Evolutionary conservation across 805 yeast species (phyloP).

Genomic region (Metschnikowia amazonensis): DNA sequence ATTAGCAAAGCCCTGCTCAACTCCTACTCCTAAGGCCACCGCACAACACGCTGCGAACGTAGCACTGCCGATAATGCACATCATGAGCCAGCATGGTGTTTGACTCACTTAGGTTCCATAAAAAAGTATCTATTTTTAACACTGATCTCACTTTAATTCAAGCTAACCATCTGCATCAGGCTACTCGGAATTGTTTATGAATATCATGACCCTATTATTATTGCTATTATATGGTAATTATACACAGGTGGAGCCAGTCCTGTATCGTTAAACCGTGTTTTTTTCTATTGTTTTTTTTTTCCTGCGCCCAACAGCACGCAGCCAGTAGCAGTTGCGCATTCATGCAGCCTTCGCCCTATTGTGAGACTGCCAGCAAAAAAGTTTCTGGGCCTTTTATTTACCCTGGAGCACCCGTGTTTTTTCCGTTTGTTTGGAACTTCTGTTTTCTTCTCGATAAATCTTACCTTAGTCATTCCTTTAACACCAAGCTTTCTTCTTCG

Average conservation of each 20-base stretch:
- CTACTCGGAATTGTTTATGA: too few relatives aligned
- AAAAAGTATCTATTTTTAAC: too few relatives aligned
- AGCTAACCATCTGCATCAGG: too few relatives aligned
- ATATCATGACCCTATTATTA: not conserved
- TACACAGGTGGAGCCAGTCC: not conserved
- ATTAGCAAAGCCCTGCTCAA: too few relatives aligned
- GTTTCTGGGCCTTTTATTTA: constrained; percentile 3
- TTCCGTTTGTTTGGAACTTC: constrained; percentile 3
- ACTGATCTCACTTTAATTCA: too few relatives aligned
- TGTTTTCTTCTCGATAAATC: constrained; percentile 11
- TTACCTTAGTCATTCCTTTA: constrained; percentile 16
- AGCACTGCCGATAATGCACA: not conserved
- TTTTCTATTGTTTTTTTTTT: constrained; percentile 1
- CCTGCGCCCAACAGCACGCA: not conserved
- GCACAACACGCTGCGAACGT: not conserved
- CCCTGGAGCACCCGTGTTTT: not conserved
- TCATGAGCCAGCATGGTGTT: constrained; percentile 1
- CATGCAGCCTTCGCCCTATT: constrained; percentile 1
- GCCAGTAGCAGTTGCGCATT: not conserved
- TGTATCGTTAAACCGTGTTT: constrained; percentile 6
- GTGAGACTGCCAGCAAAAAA: constrained; percentile 4
- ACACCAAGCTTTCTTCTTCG: not conserved
- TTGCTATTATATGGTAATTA: not conserved
- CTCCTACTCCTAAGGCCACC: not conserved
- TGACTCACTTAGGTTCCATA: not conserved